These are phyloP conservation scores for Tulasnella sp. DNA, from an alignment of 768 basidiomycete genomes.

Conservation along the genomic window DNA sequence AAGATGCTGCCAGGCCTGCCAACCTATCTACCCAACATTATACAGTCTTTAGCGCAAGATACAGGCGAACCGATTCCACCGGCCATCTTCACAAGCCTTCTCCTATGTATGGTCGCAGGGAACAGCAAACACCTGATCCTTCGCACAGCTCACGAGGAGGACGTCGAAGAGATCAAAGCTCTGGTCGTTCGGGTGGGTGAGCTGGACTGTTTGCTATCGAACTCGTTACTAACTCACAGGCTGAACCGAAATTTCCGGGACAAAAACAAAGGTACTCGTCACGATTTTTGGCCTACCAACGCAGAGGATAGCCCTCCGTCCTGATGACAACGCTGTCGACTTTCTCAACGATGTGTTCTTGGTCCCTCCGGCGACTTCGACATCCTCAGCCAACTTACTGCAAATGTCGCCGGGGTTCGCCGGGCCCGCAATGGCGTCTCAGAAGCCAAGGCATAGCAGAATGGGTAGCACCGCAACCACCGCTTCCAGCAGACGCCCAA, in stretches of 20 bases:
- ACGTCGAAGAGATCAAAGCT: conserved; percentile 10
- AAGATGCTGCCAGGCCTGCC: conserved; percentile 1
- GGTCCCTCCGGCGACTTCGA: background rate
- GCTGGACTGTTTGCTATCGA: background rate
- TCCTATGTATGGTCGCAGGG: conserved; percentile 11
- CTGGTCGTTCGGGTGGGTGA: conserved; percentile 9
- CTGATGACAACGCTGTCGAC: background rate
- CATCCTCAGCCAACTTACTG: background rate
- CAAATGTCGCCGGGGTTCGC: background rate
- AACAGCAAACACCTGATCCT: conserved; percentile 9
- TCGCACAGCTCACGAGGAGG: conserved; percentile 2
- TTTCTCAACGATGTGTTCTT: conserved; percentile 7
- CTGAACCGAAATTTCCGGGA: background rate
- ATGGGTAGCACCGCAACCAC: background rate
- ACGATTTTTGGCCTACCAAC: conserved; percentile 9
- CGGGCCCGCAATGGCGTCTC: background rate
- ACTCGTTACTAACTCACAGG: background rate
- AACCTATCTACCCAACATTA: background rate
- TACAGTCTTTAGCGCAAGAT: background rate
- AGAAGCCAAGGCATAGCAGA: background rate
- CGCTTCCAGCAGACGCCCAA: background rate
- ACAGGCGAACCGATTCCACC: background rate
- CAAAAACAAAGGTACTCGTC: background rate
- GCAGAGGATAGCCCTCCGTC: background rate
- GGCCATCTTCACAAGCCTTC: conserved; percentile 2